A percentile compares a stretch with the other conserved stretches of the same genome.
phyloP scores from a whole-genome alignment of 805 yeast species.

The Candida montana region DNA sequence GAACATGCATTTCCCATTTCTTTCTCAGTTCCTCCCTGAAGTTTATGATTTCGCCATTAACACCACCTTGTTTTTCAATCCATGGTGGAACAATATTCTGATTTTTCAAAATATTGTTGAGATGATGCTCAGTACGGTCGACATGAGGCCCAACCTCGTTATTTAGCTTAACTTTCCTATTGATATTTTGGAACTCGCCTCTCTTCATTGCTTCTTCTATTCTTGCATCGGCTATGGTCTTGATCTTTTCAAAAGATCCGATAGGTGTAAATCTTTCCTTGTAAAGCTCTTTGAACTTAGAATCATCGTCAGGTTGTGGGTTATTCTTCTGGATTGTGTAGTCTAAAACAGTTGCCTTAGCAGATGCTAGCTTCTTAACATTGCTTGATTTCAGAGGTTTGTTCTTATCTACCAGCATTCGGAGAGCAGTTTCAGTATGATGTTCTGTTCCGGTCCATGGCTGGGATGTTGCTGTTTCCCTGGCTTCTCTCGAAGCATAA shows the following conservation, averaged over 20 bases:
- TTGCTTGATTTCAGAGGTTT: conserved; percentile 32
- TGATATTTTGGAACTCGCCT: conserved; percentile 61
- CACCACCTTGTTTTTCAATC: conserved; percentile 72
- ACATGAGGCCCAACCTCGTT: conserved; percentile 45
- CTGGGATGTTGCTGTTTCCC: conserved; percentile 42
- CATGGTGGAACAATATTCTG: conserved; percentile 87
- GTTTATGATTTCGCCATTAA: conserved; percentile 39
- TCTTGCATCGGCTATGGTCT: conserved; percentile 65
- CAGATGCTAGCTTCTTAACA: conserved; percentile 43
- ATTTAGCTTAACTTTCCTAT: conserved; percentile 59
- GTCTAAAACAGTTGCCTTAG: conserved; percentile 62
- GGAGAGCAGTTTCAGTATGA: conserved; percentile 37
- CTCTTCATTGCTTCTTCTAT: conserved; percentile 69
- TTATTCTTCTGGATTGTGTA: conserved; percentile 39
- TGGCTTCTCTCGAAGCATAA: conserved; percentile 38
- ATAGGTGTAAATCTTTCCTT: conserved; percentile 50
- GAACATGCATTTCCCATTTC: conserved; percentile 31
- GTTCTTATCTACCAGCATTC: conserved; percentile 53
- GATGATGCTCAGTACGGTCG: conserved; percentile 69
- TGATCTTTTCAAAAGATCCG: conserved; percentile 39
- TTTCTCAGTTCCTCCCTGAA: conserved; percentile 43
- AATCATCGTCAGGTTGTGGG: conserved; percentile 32
- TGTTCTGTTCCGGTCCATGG: conserved; percentile 61
- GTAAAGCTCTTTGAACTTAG: conserved; percentile 51
- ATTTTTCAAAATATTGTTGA: conserved; percentile 67